phyloP scores from a whole-genome alignment of 306 rosid species.

The Rosa persica region DNA sequence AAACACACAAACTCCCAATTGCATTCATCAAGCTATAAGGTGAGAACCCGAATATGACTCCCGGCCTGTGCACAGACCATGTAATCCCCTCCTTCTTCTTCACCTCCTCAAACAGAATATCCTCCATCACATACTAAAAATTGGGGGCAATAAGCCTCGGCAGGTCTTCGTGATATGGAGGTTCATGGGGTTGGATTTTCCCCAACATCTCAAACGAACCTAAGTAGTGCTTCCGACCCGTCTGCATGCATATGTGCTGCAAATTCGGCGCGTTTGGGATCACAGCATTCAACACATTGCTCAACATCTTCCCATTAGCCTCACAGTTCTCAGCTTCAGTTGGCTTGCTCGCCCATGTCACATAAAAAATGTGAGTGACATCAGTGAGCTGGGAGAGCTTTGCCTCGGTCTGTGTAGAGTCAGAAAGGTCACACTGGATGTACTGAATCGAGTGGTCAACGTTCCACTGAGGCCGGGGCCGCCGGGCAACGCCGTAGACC shows the following conservation, averaged over 20 bases:
- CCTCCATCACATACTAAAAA: constrained; percentile 52
- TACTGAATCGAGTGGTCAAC: constrained; percentile 46
- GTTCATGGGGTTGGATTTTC: constrained; percentile 38
- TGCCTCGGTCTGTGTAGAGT: constrained; percentile 38
- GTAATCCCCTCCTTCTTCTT: constrained; percentile 51
- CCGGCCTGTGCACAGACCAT: constrained; percentile 59
- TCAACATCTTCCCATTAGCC: constrained; percentile 50
- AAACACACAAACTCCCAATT: constrained; percentile 40
- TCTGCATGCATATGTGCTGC: constrained; percentile 57
- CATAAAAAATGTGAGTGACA: constrained; percentile 60
- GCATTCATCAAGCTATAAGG: constrained; percentile 56
- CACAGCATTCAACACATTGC: constrained; percentile 50
- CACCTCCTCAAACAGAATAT: constrained; percentile 46
- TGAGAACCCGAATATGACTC: constrained; percentile 48
- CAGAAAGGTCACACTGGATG: constrained; percentile 64
- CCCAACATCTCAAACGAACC: constrained; percentile 47
- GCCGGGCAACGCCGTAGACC: constrained; percentile 62
- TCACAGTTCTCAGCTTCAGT: constrained; percentile 49
- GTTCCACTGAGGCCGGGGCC: constrained; percentile 55
- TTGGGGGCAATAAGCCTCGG: constrained; percentile 46
- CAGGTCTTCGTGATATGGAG: constrained; percentile 44
- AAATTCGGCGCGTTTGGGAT: constrained; percentile 56
- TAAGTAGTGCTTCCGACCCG: constrained; percentile 48
- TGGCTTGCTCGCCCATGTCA: constrained; percentile 39
- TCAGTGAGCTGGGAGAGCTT: constrained; percentile 53